A percentile compares a stretch with the other conserved stretches of the same genome.
These are phyloP conservation scores for Yamadazyma mexicana DNA, from an alignment of 1,139 yeast species.

Conservation along the genomic window DNA sequence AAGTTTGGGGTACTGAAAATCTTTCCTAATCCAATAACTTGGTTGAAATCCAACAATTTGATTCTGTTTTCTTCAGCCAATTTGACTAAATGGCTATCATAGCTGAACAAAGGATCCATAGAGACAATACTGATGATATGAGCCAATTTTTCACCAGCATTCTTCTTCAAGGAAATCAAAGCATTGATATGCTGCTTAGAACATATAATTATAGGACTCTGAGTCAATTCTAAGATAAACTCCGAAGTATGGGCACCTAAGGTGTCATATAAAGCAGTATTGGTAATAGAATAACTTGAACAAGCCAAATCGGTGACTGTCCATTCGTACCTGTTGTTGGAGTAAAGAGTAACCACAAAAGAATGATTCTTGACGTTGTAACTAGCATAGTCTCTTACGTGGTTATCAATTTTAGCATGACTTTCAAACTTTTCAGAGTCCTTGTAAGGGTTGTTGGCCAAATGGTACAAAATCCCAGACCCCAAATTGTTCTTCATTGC, in stretches of 20 bases:
- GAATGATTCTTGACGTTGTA: slow-evolving; percentile 27
- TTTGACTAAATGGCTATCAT: slow-evolving; percentile 20
- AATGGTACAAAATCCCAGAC: slow-evolving; percentile 31
- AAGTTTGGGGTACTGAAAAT: slow-evolving; percentile 23
- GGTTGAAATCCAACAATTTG: slow-evolving; percentile 30
- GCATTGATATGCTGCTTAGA: slow-evolving; percentile 30
- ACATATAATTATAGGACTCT: slow-evolving; percentile 36
- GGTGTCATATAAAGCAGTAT: slow-evolving; percentile 42
- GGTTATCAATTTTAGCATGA: slow-evolving; percentile 30
- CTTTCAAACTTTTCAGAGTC: slow-evolving; percentile 18
- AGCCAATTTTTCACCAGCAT: slow-evolving; percentile 24
- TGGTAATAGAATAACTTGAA: slow-evolving; percentile 34
- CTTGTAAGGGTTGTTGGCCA: slow-evolving; percentile 30
- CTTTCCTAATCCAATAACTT: slow-evolving; percentile 30
- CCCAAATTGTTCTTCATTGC: slow-evolving; percentile 27
- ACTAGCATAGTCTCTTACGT: slow-evolving; percentile 19
- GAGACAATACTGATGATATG: slow-evolving; percentile 31
- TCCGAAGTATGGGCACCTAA: slow-evolving; percentile 37
- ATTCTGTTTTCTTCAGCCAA: slow-evolving; percentile 24
- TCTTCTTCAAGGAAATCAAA: slow-evolving; percentile 27
- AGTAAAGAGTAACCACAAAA: slow-evolving; percentile 34
- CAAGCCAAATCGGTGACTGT: slow-evolving; percentile 38
- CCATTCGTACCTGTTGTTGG: slow-evolving; percentile 43
- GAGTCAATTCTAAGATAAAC: slow-evolving; percentile 34
- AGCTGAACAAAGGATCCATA: slow-evolving; percentile 33